Conservation (phyloP, 768 basidiomycete species). For the Dioszegia hungarica region DNA sequence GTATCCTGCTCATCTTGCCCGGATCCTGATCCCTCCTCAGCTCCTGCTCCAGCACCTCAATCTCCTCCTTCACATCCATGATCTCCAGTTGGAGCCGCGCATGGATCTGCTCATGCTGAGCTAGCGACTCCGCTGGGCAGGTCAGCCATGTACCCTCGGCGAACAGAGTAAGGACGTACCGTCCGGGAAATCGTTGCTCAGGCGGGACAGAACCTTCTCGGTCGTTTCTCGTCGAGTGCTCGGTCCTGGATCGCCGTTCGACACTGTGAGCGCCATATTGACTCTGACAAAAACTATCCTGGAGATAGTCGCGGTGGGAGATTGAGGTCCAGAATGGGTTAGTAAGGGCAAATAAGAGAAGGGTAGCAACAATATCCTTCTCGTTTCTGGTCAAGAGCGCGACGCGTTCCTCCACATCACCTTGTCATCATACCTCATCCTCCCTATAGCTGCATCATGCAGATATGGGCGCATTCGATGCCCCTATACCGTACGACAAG, state of each 20-base stretch:
- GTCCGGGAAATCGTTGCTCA: constrained; percentile 28
- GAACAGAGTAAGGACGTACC: constrained; percentile 19
- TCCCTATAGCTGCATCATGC: neutral
- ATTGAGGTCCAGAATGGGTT: neutral
- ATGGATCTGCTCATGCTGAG: constrained; percentile 67
- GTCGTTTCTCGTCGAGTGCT: neutral
- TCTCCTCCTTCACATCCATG: constrained; percentile 64
- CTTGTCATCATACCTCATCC: neutral
- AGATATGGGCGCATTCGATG: constrained; percentile 42
- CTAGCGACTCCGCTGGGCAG: constrained; percentile 66
- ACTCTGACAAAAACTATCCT: neutral
- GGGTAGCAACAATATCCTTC: neutral
- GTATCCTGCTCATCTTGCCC: constrained; percentile 81
- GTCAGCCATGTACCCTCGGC: neutral
- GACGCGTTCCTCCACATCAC: constrained; percentile 8
- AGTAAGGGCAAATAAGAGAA: neutral
- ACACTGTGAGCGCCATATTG: neutral
- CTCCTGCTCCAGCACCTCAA: constrained; percentile 63
- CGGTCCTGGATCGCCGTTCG: constrained; percentile 6
- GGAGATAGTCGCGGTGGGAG: neutral
- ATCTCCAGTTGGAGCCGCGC: constrained; percentile 66
- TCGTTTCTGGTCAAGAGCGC: too few species aligned
- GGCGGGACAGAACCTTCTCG: constrained; percentile 27
- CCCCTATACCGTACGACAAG: constrained; percentile 36
- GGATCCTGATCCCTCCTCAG: constrained; percentile 75